Conservation (phyloP, 2,329 filamentous ascomycete genomes). For the Talaromyces islandicus region DNA sequence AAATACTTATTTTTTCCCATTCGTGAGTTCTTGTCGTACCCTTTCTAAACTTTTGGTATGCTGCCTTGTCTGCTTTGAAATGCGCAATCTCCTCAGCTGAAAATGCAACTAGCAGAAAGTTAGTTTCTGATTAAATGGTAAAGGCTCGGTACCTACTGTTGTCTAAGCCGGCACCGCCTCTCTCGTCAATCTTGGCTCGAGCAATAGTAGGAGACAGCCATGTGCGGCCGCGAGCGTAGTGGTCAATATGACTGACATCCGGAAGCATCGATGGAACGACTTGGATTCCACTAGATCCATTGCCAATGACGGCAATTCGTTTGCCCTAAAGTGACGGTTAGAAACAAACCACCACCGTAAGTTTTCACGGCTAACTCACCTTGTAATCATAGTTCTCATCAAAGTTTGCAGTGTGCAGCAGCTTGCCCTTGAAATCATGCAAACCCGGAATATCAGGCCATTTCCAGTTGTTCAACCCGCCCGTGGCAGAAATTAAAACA, state of each 20-base stretch:
- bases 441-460: slow-evolving; percentile 40
- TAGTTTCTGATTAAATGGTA: no score
- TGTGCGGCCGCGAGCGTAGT: slow-evolving; percentile 10
- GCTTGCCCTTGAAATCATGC: slow-evolving; percentile 35
- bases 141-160: slow-evolving; percentile 25
- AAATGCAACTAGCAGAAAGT: slow-evolving; percentile 21
- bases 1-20: neutral
- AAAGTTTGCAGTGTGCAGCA: slow-evolving; percentile 37
- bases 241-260: slow-evolving; percentile 12
- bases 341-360: neutral
- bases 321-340: slow-evolving; percentile 16
- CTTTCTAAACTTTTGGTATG: slow-evolving; percentile 30
- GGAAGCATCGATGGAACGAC: slow-evolving; percentile 25
- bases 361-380: neutral
- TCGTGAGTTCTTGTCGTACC: slow-evolving; percentile 14
- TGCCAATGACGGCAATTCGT: slow-evolving; percentile 21
- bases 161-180: slow-evolving; percentile 17
- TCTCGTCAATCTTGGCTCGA: slow-evolving; percentile 21
- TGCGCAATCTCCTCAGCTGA: slow-evolving; percentile 24
- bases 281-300: slow-evolving; percentile 27
- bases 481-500: slow-evolving; percentile 23
- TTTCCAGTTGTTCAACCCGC: slow-evolving; percentile 29
- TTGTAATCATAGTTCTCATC: slow-evolving; percentile 20
- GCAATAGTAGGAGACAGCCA: slow-evolving; percentile 15
- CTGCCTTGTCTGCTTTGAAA: slow-evolving; percentile 25